A percentile compares a stretch with the other conserved stretches of the same genome.
These are phyloP conservation scores for Primulina tabacum DNA, from an alignment of 257 asterid genomes.

Conservation along the genomic window DNA sequence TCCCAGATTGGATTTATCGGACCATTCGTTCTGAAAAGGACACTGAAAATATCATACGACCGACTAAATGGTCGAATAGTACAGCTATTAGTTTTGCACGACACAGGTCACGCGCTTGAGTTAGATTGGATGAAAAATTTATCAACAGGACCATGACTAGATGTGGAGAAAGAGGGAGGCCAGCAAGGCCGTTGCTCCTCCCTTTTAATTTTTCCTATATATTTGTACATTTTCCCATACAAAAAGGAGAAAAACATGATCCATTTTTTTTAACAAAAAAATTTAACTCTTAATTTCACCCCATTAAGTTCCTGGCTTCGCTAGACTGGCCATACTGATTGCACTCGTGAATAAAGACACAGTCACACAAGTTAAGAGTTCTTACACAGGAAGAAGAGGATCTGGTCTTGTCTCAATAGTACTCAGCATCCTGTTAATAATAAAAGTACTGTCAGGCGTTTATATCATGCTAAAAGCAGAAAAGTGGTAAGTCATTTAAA, in stretches of 20 bases:
- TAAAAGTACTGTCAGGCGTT: constrained; percentile 14
- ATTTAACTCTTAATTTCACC: neutral
- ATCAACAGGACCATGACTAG: neutral
- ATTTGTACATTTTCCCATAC: neutral
- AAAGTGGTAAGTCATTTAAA: constrained; percentile 1
- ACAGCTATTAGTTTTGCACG: neutral
- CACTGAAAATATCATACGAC: constrained; percentile 8
- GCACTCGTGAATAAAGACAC: constrained; percentile 2
- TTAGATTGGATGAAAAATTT: neutral
- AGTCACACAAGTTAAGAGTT: constrained; percentile 20
- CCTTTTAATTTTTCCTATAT: neutral
- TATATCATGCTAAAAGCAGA: constrained; percentile 10
- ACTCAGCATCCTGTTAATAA: constrained; percentile 50
- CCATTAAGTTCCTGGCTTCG: neutral
- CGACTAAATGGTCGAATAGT: neutral
- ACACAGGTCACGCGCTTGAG: neutral
- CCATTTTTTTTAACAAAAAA: too few species aligned
- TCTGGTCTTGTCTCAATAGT: constrained; percentile 69
- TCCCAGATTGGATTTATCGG: constrained; percentile 83
- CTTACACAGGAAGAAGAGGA: constrained; percentile 80
- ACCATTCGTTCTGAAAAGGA: constrained; percentile 62
- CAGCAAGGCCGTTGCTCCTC: neutral
- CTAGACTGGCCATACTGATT: neutral
- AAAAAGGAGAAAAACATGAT: neutral
- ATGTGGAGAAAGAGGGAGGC: neutral